These are phyloP conservation scores for Rhizoctonia solani DNA, from an alignment of 1,284 basidiomycete species.

Conservation along the genomic window DNA sequence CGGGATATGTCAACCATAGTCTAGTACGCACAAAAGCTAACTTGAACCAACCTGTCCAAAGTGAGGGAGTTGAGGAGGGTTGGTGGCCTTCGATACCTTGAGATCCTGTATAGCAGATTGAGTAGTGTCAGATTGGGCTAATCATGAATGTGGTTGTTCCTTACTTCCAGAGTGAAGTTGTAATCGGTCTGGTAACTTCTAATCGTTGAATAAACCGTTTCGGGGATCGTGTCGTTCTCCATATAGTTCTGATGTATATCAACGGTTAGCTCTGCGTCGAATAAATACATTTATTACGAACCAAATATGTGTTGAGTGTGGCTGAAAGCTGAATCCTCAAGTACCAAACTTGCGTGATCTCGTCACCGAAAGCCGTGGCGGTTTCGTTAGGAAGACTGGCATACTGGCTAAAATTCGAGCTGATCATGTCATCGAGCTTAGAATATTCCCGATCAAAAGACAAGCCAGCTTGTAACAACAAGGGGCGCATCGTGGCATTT, in stretches of 20 bases:
- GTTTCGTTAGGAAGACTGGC: neutral
- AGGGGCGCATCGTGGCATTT: neutral
- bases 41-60: neutral
- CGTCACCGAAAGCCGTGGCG: neutral
- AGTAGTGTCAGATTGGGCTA: too few species aligned
- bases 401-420: neutral
- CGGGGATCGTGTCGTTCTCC: slow-evolving; percentile 15
- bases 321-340: slow-evolving; percentile 1
- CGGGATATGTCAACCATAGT: neutral
- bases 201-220: neutral
- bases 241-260: neutral
- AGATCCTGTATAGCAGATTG: too few species aligned
- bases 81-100: too few species aligned
- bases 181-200: slow-evolving; percentile 9
- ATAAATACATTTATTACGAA: neutral
- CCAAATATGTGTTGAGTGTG: neutral
- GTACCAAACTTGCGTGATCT: neutral
- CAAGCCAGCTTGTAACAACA: neutral
- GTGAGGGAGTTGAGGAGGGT: too few species aligned
- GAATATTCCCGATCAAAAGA: neutral
- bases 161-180: neutral
- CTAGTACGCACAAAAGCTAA: neutral
- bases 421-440: neutral
- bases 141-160: neutral
- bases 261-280: neutral